Evolutionary conservation across 2,329 filamentous ascomycete genomes (phyloP).

Genomic region (Botrytis paeoniae): DNA sequence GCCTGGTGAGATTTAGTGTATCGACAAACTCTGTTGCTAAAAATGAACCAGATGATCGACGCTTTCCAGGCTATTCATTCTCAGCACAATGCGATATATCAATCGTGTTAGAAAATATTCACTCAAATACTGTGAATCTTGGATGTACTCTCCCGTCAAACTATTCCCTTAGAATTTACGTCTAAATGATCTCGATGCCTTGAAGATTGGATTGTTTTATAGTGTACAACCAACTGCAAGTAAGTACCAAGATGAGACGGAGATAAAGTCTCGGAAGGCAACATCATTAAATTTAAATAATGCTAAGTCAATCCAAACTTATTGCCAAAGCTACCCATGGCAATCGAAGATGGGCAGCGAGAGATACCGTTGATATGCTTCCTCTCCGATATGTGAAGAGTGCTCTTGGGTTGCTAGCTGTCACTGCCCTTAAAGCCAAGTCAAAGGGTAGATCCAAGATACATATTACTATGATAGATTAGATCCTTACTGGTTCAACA

Average conservation of each 20-base stretch:
- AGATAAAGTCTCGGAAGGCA: constrained; percentile 41
- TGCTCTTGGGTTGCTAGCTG: neutral
- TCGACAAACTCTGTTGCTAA: constrained; percentile 44
- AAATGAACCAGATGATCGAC: constrained; percentile 42
- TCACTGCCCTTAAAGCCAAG: neutral
- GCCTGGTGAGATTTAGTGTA: constrained; percentile 29
- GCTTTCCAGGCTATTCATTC: constrained; percentile 23
- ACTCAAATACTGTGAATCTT: constrained; percentile 13
- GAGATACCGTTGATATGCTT: neutral
- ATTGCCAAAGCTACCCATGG: no score
- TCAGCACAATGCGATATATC: constrained; percentile 32
- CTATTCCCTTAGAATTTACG: constrained; percentile 17
- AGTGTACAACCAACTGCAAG: constrained; percentile 51
- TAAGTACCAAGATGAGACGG: constrained; percentile 53
- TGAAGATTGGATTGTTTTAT: constrained; percentile 45
- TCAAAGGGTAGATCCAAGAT: neutral
- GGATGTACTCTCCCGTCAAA: neutral
- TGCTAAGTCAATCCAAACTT: neutral
- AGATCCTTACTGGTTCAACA: neutral
- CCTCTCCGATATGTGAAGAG: neutral
- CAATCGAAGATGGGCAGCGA: neutral
- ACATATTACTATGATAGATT: neutral
- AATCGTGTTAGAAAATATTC: constrained; percentile 31
- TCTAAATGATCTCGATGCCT: constrained; percentile 45
- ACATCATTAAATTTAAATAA: constrained; percentile 27